These are phyloP conservation scores for Blastocystis sp. DNA, from an alignment of 352 stramenopile species.

Conservation along the genomic window DNA sequence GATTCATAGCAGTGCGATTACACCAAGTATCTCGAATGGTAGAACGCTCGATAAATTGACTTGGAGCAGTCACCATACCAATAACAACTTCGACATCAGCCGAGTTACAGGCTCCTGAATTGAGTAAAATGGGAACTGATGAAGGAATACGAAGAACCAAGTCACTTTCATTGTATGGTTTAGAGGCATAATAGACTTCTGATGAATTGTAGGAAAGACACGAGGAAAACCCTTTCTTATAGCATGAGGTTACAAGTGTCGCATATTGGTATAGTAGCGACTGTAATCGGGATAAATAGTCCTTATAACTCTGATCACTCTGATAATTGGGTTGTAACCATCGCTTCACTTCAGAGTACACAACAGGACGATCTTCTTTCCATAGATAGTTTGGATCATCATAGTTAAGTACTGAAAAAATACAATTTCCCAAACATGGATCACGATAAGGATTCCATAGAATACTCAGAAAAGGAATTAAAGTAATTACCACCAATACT, in stretches of 20 bases:
- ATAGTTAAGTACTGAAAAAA: too few relatives aligned
- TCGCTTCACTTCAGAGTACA: too few relatives aligned
- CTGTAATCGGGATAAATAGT: too few relatives aligned
- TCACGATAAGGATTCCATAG: too few relatives aligned
- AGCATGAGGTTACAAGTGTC: background rate
- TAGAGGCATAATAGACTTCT: background rate
- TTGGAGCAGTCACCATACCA: background rate
- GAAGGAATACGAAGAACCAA: background rate
- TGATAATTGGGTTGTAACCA: too few relatives aligned
- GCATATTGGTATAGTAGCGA: too few relatives aligned
- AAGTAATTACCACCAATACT: too few relatives aligned
- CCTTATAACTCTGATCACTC: too few relatives aligned
- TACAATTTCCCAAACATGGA: too few relatives aligned
- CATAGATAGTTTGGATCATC: too few relatives aligned
- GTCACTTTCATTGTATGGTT: conserved; percentile 1
- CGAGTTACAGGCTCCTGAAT: background rate
- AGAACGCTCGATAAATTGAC: conserved; percentile 7
- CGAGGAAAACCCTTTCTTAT: background rate
- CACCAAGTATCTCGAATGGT: conserved; percentile 9
- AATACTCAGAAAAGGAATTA: too few relatives aligned
- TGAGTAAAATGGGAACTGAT: background rate
- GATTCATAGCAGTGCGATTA: background rate
- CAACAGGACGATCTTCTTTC: too few relatives aligned
- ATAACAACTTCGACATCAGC: background rate
- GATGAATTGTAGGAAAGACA: background rate